Evolutionary conservation across 306 rosid species (phyloP).

Genomic region (Acacia acuminata): DNA sequence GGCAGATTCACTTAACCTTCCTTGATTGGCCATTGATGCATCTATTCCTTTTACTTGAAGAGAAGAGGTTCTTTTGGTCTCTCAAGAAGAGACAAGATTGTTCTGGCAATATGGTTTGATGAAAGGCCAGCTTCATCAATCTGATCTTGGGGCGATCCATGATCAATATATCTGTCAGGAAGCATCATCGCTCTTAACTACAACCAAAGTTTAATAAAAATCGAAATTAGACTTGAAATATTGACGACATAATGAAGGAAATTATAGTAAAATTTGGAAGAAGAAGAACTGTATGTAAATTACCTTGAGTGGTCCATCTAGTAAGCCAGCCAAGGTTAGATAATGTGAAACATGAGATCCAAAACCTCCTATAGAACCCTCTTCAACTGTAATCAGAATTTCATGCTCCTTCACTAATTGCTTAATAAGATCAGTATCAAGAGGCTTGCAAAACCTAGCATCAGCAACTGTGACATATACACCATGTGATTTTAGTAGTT

Average conservation of each 20-base stretch:
- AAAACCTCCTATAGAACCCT: background rate
- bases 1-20: background rate
- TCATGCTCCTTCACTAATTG: background rate
- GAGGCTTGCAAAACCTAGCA: background rate
- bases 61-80: conserved; percentile 48
- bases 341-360: conserved; percentile 32
- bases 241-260: no score
- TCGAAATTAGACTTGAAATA: background rate
- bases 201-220: conserved; percentile 8
- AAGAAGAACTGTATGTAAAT: background rate
- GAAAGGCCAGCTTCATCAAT: conserved; percentile 59
- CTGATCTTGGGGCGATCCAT: conserved; percentile 73
- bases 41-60: no score
- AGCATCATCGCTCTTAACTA: conserved; percentile 73
- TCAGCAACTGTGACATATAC: conserved; percentile 49
- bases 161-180: conserved; percentile 79
- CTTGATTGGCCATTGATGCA: no score
- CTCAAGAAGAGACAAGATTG: conserved; percentile 59
- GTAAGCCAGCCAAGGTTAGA: conserved; percentile 56
- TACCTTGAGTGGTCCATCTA: conserved; percentile 75
- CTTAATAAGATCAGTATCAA: background rate
- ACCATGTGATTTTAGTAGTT: conserved; percentile 43
- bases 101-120: conserved; percentile 57
- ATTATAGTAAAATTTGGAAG: background rate
- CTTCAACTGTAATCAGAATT: background rate